A percentile compares a stretch with the other conserved stretches of the same genome.
Evolutionary conservation across 2,329 filamentous ascomycete genomes (phyloP).

Genomic region (Fonsecaea pedrosoi): DNA sequence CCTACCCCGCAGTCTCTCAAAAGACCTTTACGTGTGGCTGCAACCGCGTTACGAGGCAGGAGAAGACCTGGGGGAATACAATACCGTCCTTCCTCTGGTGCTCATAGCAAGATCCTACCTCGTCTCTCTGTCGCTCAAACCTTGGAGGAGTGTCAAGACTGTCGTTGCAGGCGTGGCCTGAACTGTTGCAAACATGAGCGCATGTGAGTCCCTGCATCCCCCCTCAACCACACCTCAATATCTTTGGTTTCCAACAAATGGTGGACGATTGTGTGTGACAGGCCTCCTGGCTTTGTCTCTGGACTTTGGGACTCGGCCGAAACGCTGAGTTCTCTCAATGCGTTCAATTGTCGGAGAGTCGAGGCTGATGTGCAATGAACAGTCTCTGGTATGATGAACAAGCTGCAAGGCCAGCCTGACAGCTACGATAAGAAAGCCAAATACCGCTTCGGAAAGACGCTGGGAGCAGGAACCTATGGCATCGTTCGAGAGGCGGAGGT

Average conservation of each 20-base stretch:
- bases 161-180: conserved; percentile 26
- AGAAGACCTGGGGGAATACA: neutral
- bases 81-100: neutral
- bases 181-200: conserved; percentile 32
- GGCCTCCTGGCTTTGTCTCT: neutral
- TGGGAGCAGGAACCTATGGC: conserved; percentile 96
- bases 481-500: conserved; percentile 95
- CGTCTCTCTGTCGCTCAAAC: neutral
- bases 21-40: conserved; percentile 21
- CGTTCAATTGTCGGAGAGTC: neutral
- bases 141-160: conserved; percentile 3
- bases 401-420: conserved; percentile 93
- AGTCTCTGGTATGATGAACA: conserved; percentile 92
- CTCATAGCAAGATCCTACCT: neutral
- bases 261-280: neutral
- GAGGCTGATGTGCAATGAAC: conserved; percentile 32
- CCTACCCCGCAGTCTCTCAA: conserved; percentile 25
- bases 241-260: neutral
- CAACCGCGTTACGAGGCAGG: conserved; percentile 6
- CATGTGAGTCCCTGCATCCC: conserved; percentile 28
- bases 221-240: neutral
- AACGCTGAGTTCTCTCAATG: neutral
- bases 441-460: conserved; percentile 90
- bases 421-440: conserved; percentile 99
- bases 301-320: neutral